Evolutionary conservation across 768 basidiomycete genomes (phyloP).

Genomic region (Hypholoma fasciculare): DNA sequence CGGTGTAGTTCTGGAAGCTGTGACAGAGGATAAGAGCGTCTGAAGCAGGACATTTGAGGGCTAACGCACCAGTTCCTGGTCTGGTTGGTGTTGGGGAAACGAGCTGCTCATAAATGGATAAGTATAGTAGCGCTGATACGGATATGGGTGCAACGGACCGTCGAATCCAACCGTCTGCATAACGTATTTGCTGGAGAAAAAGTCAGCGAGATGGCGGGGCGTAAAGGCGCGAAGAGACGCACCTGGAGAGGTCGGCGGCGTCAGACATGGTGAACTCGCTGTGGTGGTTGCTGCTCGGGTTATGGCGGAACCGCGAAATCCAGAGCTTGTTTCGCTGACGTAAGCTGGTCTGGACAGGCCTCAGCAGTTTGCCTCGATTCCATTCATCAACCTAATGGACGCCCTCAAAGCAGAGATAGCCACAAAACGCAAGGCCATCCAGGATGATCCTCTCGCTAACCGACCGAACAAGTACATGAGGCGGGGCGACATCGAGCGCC

Average conservation of each 20-base stretch:
- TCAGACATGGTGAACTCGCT: slow-evolving; percentile 59
- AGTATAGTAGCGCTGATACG: background rate
- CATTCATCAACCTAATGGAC: slow-evolving; percentile 59
- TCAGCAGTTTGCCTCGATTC: slow-evolving; percentile 5
- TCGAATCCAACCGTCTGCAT: slow-evolving; percentile 97
- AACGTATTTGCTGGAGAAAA: slow-evolving; percentile 66
- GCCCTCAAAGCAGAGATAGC: slow-evolving; percentile 88
- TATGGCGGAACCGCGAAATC: slow-evolving; percentile 35
- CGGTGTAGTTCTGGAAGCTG: slow-evolving; percentile 95
- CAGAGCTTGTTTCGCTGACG: slow-evolving; percentile 30
- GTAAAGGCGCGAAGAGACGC: slow-evolving; percentile 4
- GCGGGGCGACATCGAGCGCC: slow-evolving; percentile 82
- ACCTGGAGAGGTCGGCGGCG: slow-evolving; percentile 57
- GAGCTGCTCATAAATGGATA: slow-evolving; percentile 48
- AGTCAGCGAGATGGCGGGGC: background rate
- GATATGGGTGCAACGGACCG: slow-evolving; percentile 42
- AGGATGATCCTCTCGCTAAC: slow-evolving; percentile 39
- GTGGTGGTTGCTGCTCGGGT: slow-evolving; percentile 33
- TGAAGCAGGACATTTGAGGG: slow-evolving; percentile 1
- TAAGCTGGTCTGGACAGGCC: slow-evolving; percentile 28
- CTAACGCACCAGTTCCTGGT: slow-evolving; percentile 86
- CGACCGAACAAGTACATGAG: slow-evolving; percentile 87
- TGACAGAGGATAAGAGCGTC: slow-evolving; percentile 1
- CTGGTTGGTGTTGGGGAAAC: slow-evolving; percentile 92
- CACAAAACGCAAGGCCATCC: slow-evolving; percentile 78